These are phyloP conservation scores for Aspergillus quadrilineatus DNA, from an alignment of 2,329 filamentous ascomycete species.

Conservation along the genomic window DNA sequence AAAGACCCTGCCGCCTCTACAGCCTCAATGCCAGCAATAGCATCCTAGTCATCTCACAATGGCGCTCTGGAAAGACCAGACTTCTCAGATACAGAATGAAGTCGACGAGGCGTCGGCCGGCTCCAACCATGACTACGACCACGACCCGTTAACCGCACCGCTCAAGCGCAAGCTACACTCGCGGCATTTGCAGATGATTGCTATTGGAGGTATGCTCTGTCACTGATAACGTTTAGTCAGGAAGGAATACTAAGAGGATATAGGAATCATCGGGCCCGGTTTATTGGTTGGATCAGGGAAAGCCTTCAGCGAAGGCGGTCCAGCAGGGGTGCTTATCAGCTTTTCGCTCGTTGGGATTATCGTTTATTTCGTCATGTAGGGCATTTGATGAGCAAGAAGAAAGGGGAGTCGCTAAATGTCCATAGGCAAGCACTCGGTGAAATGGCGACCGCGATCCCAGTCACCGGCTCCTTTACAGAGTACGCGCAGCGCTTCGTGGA, in stretches of 20 bases:
- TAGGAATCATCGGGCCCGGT: constrained; percentile 68
- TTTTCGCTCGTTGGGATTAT: constrained; percentile 69
- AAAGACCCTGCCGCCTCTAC: background rate
- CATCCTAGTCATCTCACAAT: background rate
- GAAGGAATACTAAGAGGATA: constrained; percentile 8
- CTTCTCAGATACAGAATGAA: background rate
- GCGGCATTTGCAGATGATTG: constrained; percentile 27
- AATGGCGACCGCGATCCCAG: constrained; percentile 75
- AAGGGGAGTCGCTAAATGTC: background rate
- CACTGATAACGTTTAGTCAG: background rate
- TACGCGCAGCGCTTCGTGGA: constrained; percentile 79
- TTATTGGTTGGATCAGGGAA: constrained; percentile 67
- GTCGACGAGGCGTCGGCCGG: background rate
- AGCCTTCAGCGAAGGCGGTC: constrained; percentile 62
- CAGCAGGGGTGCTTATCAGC: constrained; percentile 64
- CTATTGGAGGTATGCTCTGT: constrained; percentile 16
- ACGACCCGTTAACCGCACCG: constrained; percentile 8
- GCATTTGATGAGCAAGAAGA: background rate
- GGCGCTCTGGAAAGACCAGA: background rate
- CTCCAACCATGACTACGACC: background rate
- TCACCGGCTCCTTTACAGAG: constrained; percentile 71
- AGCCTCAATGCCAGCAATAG: background rate
- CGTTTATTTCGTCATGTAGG: constrained; percentile 71
- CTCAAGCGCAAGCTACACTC: constrained; percentile 25
- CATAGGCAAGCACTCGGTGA: constrained; percentile 50